phyloP scores from a whole-genome alignment of 1,139 yeast genomes.

The Wickerhamomyces sp. region DNA sequence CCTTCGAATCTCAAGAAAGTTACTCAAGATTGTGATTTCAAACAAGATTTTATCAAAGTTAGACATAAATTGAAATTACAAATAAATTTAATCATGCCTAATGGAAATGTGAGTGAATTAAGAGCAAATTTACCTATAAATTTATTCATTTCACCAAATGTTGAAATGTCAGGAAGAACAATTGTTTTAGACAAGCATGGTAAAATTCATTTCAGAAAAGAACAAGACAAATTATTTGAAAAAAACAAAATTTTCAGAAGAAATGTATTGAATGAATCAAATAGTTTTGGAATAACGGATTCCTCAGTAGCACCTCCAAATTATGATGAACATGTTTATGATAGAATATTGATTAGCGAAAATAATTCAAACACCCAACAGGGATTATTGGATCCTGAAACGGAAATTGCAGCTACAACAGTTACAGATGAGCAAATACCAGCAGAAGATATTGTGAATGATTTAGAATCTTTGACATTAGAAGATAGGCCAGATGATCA shows the following conservation, averaged over 20 bases:
- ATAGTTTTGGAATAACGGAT: constrained; percentile 83
- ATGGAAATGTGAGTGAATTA: constrained; percentile 64
- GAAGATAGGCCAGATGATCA: constrained; percentile 3
- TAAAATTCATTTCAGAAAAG: constrained; percentile 42
- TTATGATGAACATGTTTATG: constrained; percentile 73
- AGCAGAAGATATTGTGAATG: no score
- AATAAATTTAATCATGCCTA: constrained; percentile 52
- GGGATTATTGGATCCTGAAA: neutral
- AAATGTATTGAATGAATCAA: constrained; percentile 38
- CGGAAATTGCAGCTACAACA: neutral
- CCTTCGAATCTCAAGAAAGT: constrained; percentile 49
- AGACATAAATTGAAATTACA: constrained; percentile 58
- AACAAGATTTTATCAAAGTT: constrained; percentile 46
- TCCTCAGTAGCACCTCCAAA: constrained; percentile 72
- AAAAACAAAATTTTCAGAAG: constrained; percentile 12
- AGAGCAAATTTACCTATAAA: constrained; percentile 64
- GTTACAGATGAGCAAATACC: no score
- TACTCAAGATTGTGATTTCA: constrained; percentile 55
- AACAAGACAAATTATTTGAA: constrained; percentile 33
- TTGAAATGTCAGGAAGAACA: constrained; percentile 47
- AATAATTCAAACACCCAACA: constrained; percentile 4
- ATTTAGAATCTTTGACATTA: no score
- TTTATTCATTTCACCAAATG: constrained; percentile 54
- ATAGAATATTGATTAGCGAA: constrained; percentile 47
- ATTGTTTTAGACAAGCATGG: constrained; percentile 47